phyloP scores from a whole-genome alignment of 2,329 filamentous ascomycete species.

The Calonectria ilicicola region DNA sequence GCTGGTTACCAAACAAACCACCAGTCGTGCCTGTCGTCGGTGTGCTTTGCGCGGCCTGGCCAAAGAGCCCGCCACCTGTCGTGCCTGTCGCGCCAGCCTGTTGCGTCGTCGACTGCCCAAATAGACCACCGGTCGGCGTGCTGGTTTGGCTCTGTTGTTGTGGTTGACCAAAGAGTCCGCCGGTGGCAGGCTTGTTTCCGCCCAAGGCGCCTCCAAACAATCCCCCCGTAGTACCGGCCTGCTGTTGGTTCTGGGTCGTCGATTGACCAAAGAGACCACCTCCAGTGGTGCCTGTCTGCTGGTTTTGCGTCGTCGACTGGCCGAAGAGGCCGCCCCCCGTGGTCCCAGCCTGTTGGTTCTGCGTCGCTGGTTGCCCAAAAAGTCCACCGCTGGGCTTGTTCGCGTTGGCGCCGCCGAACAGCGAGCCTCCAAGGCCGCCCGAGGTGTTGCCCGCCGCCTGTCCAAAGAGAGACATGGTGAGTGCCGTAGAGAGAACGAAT shows the following conservation, averaged over 20 bases:
- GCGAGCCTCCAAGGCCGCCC: slow-evolving; percentile 34
- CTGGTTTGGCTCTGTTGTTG: slow-evolving; percentile 35
- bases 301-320: slow-evolving; percentile 25
- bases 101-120: slow-evolving; percentile 42
- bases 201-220: slow-evolving; percentile 47
- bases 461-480: slow-evolving; percentile 52
- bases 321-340: slow-evolving; percentile 32
- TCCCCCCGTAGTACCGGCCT: slow-evolving; percentile 38
- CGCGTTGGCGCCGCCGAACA: slow-evolving; percentile 36
- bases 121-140: slow-evolving; percentile 35
- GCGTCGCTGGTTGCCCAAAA: slow-evolving; percentile 2
- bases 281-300: slow-evolving; percentile 41
- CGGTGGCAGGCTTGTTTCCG: slow-evolving; percentile 39
- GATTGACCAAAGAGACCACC: slow-evolving; percentile 48
- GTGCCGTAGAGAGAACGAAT: slow-evolving; percentile 21
- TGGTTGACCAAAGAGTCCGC: slow-evolving; percentile 40
- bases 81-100: slow-evolving; percentile 34
- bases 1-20: slow-evolving; percentile 40
- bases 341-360: slow-evolving; percentile 13
- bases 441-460: slow-evolving; percentile 39
- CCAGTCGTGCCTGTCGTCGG: slow-evolving; percentile 29
- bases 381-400: slow-evolving; percentile 33
- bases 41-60: slow-evolving; percentile 36
- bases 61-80: slow-evolving; percentile 45
- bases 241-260: slow-evolving; percentile 38